These are phyloP conservation scores for Russula lepida DNA, from an alignment of 768 basidiomycete genomes.

Conservation along the genomic window DNA sequence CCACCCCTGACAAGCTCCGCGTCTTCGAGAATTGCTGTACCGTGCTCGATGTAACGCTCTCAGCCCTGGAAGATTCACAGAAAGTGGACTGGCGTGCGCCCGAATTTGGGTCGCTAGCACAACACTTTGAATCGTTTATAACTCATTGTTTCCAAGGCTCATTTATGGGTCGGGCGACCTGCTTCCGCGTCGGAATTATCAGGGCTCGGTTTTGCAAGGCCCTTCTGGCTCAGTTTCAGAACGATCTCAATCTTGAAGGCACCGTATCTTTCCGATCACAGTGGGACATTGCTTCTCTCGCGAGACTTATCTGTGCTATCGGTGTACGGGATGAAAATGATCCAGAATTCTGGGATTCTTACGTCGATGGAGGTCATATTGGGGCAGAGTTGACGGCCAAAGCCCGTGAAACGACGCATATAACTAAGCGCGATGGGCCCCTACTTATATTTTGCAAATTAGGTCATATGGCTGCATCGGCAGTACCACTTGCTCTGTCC, in stretches of 20 bases:
- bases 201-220: not conserved
- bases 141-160: not conserved
- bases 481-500: not conserved
- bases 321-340: not conserved
- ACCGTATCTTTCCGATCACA: not conserved
- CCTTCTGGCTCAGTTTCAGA: not conserved
- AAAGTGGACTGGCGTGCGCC: constrained; percentile 5
- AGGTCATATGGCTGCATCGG: not conserved
- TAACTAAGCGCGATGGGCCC: not conserved
- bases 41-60: not conserved
- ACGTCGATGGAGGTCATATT: not conserved
- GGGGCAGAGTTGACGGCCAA: not conserved
- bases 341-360: not conserved
- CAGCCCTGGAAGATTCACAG: not conserved
- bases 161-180: not conserved
- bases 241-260: not conserved
- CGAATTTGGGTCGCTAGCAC: not conserved
- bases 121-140: constrained; percentile 2
- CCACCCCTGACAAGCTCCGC: not conserved
- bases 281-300: constrained; percentile 9
- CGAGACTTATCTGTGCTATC: not conserved
- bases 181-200: not conserved
- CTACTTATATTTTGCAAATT: constrained; percentile 8
- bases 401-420: not conserved
- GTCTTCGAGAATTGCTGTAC: not conserved